phyloP scores from a whole-genome alignment of 768 basidiomycete genomes.

The Lentinus brumalis region DNA sequence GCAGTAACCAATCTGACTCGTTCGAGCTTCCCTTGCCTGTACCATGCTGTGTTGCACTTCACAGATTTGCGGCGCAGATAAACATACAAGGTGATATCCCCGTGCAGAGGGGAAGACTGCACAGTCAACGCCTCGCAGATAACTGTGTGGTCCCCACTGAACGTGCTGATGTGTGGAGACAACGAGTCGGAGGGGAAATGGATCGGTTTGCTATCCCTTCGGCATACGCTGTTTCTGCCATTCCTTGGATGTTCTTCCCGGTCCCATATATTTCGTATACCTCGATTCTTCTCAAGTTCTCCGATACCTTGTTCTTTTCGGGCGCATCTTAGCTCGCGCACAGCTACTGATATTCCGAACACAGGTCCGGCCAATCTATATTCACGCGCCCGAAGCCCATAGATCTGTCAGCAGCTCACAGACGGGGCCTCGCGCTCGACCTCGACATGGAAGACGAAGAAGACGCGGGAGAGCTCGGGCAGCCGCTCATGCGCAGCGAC shows the following conservation, averaged over 20 bases:
- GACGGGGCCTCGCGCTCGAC: slow-evolving; percentile 69
- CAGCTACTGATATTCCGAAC: not conserved
- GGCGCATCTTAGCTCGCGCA: not conserved
- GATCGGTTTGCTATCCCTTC: no score
- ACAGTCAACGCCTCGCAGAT: no score
- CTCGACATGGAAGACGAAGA: slow-evolving; percentile 74
- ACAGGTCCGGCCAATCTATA: slow-evolving; percentile 85
- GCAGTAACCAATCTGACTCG: no score
- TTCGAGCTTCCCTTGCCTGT: no score
- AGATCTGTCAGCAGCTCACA: slow-evolving; percentile 71
- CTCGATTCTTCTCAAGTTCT: not conserved
- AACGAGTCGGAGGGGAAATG: no score
- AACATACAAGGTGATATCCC: no score
- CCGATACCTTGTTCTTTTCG: not conserved
- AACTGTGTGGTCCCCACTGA: no score
- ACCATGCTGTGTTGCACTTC: no score
- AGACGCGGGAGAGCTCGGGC: slow-evolving; percentile 51
- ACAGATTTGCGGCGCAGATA: no score
- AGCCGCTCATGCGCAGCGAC: slow-evolving; percentile 59
- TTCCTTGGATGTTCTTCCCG: not conserved
- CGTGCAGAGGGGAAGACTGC: no score
- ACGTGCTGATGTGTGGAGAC: no score
- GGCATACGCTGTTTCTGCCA: not conserved
- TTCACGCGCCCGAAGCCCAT: slow-evolving; percentile 87
- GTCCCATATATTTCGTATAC: not conserved